A percentile compares a stretch with the other conserved stretches of the same genome.
Conservation (phyloP, 2,329 filamentous ascomycete genomes). For the Passalora sequoiae region DNA sequence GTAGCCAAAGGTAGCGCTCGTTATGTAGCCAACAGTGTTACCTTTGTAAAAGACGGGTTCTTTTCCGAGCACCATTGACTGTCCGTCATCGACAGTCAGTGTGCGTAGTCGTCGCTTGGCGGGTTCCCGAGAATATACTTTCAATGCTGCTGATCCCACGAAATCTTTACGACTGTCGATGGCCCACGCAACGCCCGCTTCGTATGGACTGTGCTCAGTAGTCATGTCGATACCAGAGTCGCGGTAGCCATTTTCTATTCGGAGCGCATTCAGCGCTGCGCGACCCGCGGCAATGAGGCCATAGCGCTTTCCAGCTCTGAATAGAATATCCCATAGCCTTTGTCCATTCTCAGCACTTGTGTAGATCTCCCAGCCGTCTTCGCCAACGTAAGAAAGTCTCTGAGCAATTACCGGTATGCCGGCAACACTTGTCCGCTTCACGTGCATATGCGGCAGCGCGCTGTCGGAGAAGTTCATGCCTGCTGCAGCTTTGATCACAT, state of each 20-base stretch:
- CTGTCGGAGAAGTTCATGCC: constrained; percentile 44
- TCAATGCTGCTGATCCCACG: constrained; percentile 49
- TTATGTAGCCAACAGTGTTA: constrained; percentile 52
- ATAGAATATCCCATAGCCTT: constrained; percentile 56
- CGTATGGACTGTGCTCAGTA: constrained; percentile 56
- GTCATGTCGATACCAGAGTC: constrained; percentile 56
- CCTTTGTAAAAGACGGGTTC: constrained; percentile 54
- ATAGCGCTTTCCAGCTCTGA: constrained; percentile 49
- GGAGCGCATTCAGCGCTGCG: constrained; percentile 53
- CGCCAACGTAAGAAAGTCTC: constrained; percentile 57
- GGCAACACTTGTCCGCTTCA: constrained; percentile 47
- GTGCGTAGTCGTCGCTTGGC: constrained; percentile 41
- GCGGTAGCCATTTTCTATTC: constrained; percentile 57
- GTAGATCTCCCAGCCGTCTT: constrained; percentile 59
- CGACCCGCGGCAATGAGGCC: constrained; percentile 57
- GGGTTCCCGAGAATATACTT: constrained; percentile 38
- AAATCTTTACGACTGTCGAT: constrained; percentile 49
- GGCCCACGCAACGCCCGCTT: constrained; percentile 52
- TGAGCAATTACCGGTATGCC: constrained; percentile 55
- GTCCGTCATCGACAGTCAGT: constrained; percentile 52
- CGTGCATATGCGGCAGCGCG: constrained; percentile 48
- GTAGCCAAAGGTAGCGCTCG: constrained; percentile 57
- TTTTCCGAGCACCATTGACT: constrained; percentile 56
- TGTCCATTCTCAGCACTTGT: constrained; percentile 55
- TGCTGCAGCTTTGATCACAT: constrained; percentile 47